phyloP scores from a whole-genome alignment of 2,329 filamentous ascomycete species.

The Paecilomyces fulvus region DNA sequence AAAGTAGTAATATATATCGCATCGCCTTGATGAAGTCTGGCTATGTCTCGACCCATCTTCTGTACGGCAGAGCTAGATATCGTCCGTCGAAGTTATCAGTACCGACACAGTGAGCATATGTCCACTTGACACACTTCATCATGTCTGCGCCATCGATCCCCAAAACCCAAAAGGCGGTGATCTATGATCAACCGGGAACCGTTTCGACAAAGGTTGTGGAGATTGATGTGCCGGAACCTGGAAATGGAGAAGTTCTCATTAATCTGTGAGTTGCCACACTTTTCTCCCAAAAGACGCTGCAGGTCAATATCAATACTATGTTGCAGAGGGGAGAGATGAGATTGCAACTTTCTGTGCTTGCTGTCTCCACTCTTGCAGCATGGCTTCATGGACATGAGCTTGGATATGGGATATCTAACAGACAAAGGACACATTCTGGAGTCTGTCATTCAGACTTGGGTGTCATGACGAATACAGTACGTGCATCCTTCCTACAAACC shows the following conservation, averaged over 20 bases:
- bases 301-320: not conserved
- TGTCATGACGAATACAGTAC: constrained; percentile 42
- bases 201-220: constrained; percentile 58
- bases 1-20: not conserved
- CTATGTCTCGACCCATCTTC: not conserved
- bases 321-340: not conserved
- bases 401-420: constrained; percentile 2
- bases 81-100: not conserved
- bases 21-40: not conserved
- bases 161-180: constrained; percentile 53
- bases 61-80: not conserved
- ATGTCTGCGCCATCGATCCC: constrained; percentile 29
- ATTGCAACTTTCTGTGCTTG: not conserved
- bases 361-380: not conserved
- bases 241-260: constrained; percentile 53
- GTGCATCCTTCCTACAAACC: constrained; percentile 1
- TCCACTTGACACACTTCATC: not conserved
- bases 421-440: constrained; percentile 49
- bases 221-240: constrained; percentile 57
- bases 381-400: not conserved
- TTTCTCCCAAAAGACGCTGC: not conserved
- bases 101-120: not conserved
- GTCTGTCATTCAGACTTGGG: constrained; percentile 58
- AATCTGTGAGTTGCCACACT: constrained; percentile 42
- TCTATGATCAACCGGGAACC: constrained; percentile 58